Conservation (phyloP, 805 yeast genomes). For the Jamesozyma spencerorum region DNA sequence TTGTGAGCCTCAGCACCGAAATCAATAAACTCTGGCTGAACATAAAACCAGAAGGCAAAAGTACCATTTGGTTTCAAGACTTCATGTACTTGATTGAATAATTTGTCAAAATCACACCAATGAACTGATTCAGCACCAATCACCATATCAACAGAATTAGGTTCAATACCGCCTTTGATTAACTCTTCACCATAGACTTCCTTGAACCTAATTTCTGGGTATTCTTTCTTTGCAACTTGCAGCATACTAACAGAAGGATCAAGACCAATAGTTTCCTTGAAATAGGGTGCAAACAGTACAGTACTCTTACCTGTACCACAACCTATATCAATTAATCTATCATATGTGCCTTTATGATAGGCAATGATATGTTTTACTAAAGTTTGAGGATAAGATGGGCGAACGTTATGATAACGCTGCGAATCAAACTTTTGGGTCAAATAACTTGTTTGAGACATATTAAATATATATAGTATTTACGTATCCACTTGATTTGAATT, state of each 20-base stretch:
- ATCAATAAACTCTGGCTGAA: slow-evolving; percentile 53
- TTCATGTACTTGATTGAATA: slow-evolving; percentile 41
- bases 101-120: slow-evolving; percentile 52
- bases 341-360: slow-evolving; percentile 32
- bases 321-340: slow-evolving; percentile 48
- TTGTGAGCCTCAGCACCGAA: slow-evolving; percentile 44
- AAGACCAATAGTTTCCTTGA: slow-evolving; percentile 43
- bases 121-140: slow-evolving; percentile 70
- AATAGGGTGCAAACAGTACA: slow-evolving; percentile 26
- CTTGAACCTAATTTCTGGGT: neutral
- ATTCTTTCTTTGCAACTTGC: slow-evolving; percentile 29
- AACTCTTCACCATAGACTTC: slow-evolving; percentile 6
- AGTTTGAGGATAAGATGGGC: slow-evolving; percentile 42
- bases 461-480: neutral
- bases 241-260: slow-evolving; percentile 53
- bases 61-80: slow-evolving; percentile 52
- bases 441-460: slow-evolving; percentile 10
- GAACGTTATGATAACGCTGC: slow-evolving; percentile 7
- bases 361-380: slow-evolving; percentile 36
- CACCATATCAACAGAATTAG: slow-evolving; percentile 42
- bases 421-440: slow-evolving; percentile 8
- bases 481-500: too few species aligned
- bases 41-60: slow-evolving; percentile 63
- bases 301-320: slow-evolving; percentile 68
- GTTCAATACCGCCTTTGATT: slow-evolving; percentile 7